Evolutionary conservation across 2,329 filamentous ascomycete species (phyloP).

Genomic region (Intubia oerlemansii): DNA sequence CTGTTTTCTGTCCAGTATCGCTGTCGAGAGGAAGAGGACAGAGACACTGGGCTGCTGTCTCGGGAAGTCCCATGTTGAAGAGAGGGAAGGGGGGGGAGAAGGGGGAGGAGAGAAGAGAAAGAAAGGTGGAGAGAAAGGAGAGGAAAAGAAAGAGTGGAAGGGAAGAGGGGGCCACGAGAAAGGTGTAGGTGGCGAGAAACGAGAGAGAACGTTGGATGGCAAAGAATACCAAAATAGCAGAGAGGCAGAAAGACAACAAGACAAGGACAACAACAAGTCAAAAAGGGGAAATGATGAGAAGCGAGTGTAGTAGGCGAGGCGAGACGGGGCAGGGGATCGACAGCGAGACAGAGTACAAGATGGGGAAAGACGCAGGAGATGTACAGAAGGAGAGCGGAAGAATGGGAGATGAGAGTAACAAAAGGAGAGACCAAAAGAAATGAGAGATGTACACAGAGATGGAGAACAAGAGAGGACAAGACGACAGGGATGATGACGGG

Average conservation of each 20-base stretch:
- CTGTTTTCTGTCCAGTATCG: neutral
- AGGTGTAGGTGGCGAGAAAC: neutral
- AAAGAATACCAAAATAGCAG: too few relatives aligned
- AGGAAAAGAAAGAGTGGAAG: neutral
- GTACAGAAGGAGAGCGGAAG: too few relatives aligned
- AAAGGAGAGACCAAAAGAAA: neutral
- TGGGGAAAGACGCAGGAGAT: too few relatives aligned
- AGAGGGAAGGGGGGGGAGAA: neutral
- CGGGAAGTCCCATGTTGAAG: constrained; percentile 5
- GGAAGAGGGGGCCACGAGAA: neutral
- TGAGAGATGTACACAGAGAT: too few relatives aligned
- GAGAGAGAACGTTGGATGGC: too few relatives aligned
- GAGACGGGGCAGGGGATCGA: too few relatives aligned
- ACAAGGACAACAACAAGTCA: too few relatives aligned
- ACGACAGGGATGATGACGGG: neutral
- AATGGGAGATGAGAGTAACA: too few relatives aligned
- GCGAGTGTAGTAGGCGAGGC: too few relatives aligned
- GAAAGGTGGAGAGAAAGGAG: neutral
- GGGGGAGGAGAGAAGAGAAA: neutral
- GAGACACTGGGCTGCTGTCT: constrained; percentile 6
- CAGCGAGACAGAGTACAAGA: too few relatives aligned
- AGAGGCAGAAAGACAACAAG: too few relatives aligned
- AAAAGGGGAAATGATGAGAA: too few relatives aligned
- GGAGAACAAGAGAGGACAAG: neutral
- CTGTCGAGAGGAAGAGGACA: constrained; percentile 2